Conservation (phyloP, 225 moss, liverwort and hornwort genomes). For the Anthoceros angustus region DNA sequence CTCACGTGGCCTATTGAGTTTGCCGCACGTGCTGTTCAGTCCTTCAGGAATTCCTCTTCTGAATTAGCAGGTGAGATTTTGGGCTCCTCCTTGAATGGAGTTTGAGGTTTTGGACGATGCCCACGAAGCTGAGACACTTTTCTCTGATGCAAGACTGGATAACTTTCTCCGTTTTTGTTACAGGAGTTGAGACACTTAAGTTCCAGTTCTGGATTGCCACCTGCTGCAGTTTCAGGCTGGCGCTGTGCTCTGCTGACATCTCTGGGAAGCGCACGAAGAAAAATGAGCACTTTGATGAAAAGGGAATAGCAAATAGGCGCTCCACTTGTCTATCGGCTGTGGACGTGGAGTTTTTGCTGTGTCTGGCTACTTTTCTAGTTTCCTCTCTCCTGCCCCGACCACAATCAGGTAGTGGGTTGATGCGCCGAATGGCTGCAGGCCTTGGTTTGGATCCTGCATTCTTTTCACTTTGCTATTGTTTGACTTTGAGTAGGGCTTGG, state of each 20-base stretch:
- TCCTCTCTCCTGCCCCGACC: not conserved
- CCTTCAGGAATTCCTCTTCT: slow-evolving; percentile 9
- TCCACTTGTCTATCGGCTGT: not conserved
- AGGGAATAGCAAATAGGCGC: not conserved
- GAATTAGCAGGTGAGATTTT: not conserved
- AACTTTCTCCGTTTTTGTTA: slow-evolving; percentile 9
- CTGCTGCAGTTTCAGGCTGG: slow-evolving; percentile 43
- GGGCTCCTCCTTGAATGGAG: not conserved
- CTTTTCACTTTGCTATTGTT: slow-evolving; percentile 4
- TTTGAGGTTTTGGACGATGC: not conserved
- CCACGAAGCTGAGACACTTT: not conserved
- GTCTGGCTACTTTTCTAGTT: not conserved
- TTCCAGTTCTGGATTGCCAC: slow-evolving; percentile 63
- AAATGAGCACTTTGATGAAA: slow-evolving; percentile 12
- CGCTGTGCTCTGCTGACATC: slow-evolving; percentile 21
- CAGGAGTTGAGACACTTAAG: slow-evolving; percentile 16
- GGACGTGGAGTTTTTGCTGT: not conserved
- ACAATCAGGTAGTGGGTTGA: not conserved
- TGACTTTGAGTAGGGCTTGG: slow-evolving; percentile 25
- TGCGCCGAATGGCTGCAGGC: not conserved
- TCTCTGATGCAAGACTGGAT: not conserved
- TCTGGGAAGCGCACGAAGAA: slow-evolving; percentile 13
- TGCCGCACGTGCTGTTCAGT: slow-evolving; percentile 31
- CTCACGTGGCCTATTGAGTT: slow-evolving; percentile 52
- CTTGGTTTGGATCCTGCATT: not conserved